Base-by-base conservation (phyloP, 495 filamentous ascomycete genomes). In the Xylaria castorea region DNA sequence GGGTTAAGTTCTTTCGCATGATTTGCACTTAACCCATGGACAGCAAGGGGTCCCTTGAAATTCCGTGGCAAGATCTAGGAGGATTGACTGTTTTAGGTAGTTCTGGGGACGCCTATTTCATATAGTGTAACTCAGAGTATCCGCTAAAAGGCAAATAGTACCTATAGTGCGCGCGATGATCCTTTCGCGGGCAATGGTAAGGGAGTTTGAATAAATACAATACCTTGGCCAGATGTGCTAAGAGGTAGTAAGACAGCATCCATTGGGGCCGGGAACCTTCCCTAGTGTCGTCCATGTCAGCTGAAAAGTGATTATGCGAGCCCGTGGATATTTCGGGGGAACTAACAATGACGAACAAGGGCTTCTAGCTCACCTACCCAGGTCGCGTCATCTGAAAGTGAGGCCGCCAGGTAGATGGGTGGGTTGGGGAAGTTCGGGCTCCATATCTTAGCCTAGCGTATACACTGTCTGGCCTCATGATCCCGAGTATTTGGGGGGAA, bases 341-440 rank as follows among this genome's bases (percentile, higher is more conserved):
- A 7, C 3, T 61, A 2, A 44, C n/a, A n/a, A 64, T 27, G 38
- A 58, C 53, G 4, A 32, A 27, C 32, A 30, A 5, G 27, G 32
- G 57, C 25, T 30, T 61, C 16, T 36, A 32, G 18, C 14, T n/a
- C 25, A 34, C 20, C 11, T 20, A 38, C 20, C 57, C 5, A 38
- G 18, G 6, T 34, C 32, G 57, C 32, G 32, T 22, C n/a, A 36
- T 61, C 53, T 27, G 53, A 20, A 36, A 66, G 40, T 48, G 63
- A 66, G 63, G 63, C 42, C 63, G 63, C 63, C 44, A 66, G 16
- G 22, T 20, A 6, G 5, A 44, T 42, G 38, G 22, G 60, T 63
- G 60, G 36, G 61, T 44, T 67, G 30, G 25, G 34, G 65, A 53
- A 32, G 25, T 51, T 27, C 18, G 25, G 36, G 16, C 9, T 68